phyloP scores from a whole-genome alignment of 805 yeast species.

The Candida pseudofarinosa region DNA sequence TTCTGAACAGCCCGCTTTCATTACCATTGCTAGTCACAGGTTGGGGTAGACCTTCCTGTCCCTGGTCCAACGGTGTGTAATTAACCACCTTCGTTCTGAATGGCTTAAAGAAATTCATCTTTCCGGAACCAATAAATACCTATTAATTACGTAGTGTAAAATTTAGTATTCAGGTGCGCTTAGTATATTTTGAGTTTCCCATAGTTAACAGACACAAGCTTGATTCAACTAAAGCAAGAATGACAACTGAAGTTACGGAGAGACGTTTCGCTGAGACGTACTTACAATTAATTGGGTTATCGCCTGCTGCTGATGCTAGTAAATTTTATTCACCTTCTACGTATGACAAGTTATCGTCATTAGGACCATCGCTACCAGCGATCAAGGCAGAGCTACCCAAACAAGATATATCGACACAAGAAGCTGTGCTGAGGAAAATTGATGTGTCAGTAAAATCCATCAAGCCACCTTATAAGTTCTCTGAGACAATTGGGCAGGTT shows the following conservation, averaged over 20 bases:
- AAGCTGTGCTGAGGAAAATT: conserved; percentile 10
- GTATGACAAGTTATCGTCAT: conserved; percentile 23
- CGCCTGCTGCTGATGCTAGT: conserved; percentile 32
- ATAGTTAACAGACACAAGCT: no score
- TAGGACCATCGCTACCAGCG: conserved; percentile 49
- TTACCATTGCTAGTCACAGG: conserved; percentile 27
- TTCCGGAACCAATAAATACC: background rate
- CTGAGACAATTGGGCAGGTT: conserved; percentile 20
- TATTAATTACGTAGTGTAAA: no score
- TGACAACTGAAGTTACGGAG: conserved; percentile 20
- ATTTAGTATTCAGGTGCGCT: background rate
- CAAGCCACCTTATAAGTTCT: conserved; percentile 64
- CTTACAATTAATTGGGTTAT: conserved; percentile 44
- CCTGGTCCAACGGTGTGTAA: conserved; percentile 30
- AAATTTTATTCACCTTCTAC: conserved; percentile 30
- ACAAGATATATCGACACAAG: background rate
- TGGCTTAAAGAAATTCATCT: conserved; percentile 39
- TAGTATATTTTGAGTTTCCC: no score
- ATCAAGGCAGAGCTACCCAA: conserved; percentile 33
- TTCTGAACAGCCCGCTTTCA: conserved; percentile 17
- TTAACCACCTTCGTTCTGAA: conserved; percentile 15
- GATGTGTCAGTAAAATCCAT: conserved; percentile 55
- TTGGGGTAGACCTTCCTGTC: conserved; percentile 30
- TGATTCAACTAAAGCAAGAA: no score
- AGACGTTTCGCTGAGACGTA: conserved; percentile 47